Conservation (phyloP, 2,329 filamentous ascomycete species). For the Diaporthe sp. region DNA sequence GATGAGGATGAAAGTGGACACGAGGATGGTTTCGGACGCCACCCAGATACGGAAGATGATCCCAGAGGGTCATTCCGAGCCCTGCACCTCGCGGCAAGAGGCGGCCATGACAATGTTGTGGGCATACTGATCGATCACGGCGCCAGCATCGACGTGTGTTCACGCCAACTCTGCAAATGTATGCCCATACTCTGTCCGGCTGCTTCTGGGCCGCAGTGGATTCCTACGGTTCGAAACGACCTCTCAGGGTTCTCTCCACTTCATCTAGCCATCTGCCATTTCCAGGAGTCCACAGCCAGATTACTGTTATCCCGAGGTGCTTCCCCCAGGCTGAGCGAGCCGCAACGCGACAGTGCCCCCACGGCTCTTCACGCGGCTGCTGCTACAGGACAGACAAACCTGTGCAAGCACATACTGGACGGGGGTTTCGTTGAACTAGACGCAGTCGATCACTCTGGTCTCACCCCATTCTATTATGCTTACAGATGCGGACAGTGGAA, state of each 20-base stretch:
- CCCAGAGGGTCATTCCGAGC: slow-evolving; percentile 41
- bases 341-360: slow-evolving; percentile 21
- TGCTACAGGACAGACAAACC: slow-evolving; percentile 42
- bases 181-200: slow-evolving; percentile 34
- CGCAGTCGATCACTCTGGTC: slow-evolving; percentile 41
- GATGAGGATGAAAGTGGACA: slow-evolving; percentile 9
- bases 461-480: slow-evolving; percentile 49
- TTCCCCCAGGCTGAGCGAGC: slow-evolving; percentile 42
- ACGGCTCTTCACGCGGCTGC: slow-evolving; percentile 49
- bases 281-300: slow-evolving; percentile 43
- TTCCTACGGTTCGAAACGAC: slow-evolving; percentile 31
- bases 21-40: slow-evolving; percentile 20
- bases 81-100: slow-evolving; percentile 46
- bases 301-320: slow-evolving; percentile 46
- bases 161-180: slow-evolving; percentile 45
- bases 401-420: slow-evolving; percentile 44
- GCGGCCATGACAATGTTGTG: slow-evolving; percentile 45
- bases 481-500: slow-evolving; percentile 45
- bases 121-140: slow-evolving; percentile 44
- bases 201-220: slow-evolving; percentile 43
- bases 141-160: slow-evolving; percentile 41
- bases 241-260: slow-evolving; percentile 44
- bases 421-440: slow-evolving; percentile 43
- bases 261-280: slow-evolving; percentile 48
- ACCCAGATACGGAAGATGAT: slow-evolving; percentile 29